phyloP scores from a whole-genome alignment of 2,329 filamentous ascomycete genomes.

The Trichoderma lentiforme region DNA sequence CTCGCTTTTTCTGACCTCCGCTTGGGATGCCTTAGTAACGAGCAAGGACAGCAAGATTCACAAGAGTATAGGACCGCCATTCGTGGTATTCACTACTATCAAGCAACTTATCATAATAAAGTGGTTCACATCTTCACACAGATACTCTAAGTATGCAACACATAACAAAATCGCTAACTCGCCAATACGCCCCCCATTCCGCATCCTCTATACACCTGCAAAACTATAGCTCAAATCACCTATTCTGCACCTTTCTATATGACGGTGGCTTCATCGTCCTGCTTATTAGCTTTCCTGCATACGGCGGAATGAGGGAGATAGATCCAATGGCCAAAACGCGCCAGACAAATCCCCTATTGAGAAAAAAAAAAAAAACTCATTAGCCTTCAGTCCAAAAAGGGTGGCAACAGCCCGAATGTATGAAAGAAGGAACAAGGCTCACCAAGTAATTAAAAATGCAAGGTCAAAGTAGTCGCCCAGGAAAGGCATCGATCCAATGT shows the following conservation, averaged over 20 bases:
- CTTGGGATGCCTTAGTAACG: too few species aligned
- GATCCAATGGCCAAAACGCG: conserved; percentile 75
- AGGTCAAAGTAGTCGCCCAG: conserved; percentile 88
- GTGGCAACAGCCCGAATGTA: background rate
- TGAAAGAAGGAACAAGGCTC: conserved; percentile 33
- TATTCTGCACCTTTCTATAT: conserved; percentile 85
- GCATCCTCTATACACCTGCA: background rate
- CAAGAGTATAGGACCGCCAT: too few species aligned
- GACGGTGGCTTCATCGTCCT: conserved; percentile 86
- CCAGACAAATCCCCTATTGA: conserved; percentile 78
- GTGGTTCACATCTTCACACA: too few species aligned
- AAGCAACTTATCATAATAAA: too few species aligned
- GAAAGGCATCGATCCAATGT: conserved; percentile 79
- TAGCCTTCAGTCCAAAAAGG: conserved; percentile 17
- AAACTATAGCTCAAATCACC: conserved; percentile 35
- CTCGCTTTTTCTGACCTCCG: too few species aligned
- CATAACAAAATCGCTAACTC: conserved; percentile 6
- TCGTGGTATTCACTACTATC: too few species aligned
- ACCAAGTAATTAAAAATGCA: conserved; percentile 68
- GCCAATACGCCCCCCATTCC: conserved; percentile 2
- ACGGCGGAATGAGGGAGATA: conserved; percentile 81
- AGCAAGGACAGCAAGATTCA: too few species aligned
- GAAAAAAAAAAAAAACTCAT: background rate
- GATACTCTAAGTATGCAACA: background rate
- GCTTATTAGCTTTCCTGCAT: conserved; percentile 79